Evolutionary conservation across 768 basidiomycete genomes (phyloP).

Genomic region (Mycena kentingensis): DNA sequence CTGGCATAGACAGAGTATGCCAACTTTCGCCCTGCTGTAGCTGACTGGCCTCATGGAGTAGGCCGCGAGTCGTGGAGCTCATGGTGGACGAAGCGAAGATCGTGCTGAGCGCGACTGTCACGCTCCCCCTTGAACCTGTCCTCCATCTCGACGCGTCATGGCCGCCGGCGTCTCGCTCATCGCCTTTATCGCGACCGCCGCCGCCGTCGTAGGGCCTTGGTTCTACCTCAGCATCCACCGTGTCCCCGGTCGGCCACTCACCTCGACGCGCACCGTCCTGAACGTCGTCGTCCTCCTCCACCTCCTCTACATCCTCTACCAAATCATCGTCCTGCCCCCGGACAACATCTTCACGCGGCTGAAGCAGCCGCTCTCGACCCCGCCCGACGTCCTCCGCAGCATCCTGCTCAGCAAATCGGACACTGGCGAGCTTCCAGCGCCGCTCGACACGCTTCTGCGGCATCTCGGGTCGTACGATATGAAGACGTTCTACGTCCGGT

Average conservation of each 20-base stretch:
- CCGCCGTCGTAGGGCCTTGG: conserved; percentile 15
- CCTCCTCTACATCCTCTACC: conserved; percentile 51
- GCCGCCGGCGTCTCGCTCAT: conserved; percentile 20
- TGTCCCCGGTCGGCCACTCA: conserved; percentile 12
- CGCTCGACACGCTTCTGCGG: conserved; percentile 54
- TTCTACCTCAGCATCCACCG: conserved; percentile 18
- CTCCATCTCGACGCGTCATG: conserved; percentile 16
- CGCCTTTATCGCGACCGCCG: conserved; percentile 10
- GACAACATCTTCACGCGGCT: conserved; percentile 63
- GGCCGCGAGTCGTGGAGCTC: no score
- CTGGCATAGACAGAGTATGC: no score
- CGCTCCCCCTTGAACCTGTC: conserved; percentile 4
- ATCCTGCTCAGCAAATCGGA: conserved; percentile 46
- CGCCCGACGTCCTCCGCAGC: conserved; percentile 53
- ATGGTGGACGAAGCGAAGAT: neutral
- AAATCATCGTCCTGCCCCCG: conserved; percentile 49
- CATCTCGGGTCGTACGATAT: conserved; percentile 59
- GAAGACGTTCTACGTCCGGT: conserved; percentile 64
- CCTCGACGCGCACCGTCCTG: conserved; percentile 28
- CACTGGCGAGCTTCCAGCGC: conserved; percentile 43
- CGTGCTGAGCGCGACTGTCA: neutral
- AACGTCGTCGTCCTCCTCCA: conserved; percentile 50
- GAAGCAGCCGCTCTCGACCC: conserved; percentile 54
- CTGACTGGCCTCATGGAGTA: no score
- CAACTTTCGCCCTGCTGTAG: no score